Conservation (phyloP, 257 asterid genomes). For the Capsicum baccatum region DNA sequence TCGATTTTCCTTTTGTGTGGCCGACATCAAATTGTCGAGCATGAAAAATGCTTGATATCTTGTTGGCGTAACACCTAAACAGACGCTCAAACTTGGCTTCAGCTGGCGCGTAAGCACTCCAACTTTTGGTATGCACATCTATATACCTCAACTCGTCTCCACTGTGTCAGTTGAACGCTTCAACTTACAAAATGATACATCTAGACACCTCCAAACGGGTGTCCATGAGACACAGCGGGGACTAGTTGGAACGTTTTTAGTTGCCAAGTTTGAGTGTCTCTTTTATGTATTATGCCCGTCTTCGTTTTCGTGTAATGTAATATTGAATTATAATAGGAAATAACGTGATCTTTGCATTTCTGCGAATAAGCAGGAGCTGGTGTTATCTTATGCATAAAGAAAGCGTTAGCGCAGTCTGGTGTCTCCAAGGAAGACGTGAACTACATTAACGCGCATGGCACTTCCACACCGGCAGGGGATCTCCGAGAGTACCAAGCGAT, state of each 20-base stretch:
- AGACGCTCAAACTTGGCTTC: neutral
- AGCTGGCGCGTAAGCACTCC: neutral
- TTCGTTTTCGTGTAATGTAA: neutral
- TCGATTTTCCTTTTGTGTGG: neutral
- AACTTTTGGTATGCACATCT: neutral
- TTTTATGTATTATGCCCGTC: neutral
- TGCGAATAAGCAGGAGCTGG: constrained; percentile 39
- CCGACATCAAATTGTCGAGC: neutral
- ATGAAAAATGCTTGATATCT: neutral
- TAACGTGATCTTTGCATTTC: neutral
- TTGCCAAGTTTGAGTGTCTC: neutral
- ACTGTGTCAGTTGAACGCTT: neutral
- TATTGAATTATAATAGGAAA: neutral
- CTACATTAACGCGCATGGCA: constrained; percentile 58
- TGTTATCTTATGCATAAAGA: constrained; percentile 46
- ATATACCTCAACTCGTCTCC: neutral
- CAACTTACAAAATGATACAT: neutral
- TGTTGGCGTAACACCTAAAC: neutral
- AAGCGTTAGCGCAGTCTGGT: constrained; percentile 49
- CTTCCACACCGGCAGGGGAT: constrained; percentile 49
- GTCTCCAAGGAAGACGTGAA: constrained; percentile 50
- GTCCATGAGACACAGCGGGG: neutral
- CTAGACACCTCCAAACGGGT: too few relatives aligned
- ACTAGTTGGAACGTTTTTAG: neutral
- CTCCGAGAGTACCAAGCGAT: constrained; percentile 50